A percentile compares a stretch with the other conserved stretches of the same genome.
Evolutionary conservation across 768 basidiomycete species (phyloP).

Genomic region (Termitomyces sp.): DNA sequence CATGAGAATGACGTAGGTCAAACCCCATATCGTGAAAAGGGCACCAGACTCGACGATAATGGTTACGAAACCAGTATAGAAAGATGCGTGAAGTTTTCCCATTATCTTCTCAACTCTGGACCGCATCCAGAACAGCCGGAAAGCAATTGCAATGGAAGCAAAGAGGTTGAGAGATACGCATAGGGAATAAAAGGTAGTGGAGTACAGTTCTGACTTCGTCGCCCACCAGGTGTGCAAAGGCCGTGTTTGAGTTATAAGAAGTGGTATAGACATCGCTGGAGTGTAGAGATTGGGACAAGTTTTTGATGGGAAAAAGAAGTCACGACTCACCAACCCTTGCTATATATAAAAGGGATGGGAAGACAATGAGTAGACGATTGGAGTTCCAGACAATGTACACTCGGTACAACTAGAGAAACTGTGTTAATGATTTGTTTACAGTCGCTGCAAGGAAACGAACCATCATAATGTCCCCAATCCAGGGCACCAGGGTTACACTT

Average conservation of each 20-base stretch:
- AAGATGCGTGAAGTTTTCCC: constrained; percentile 17
- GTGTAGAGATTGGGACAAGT: background rate
- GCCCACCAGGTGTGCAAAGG: constrained; percentile 6
- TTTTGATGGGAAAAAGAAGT: background rate
- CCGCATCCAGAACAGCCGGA: constrained; percentile 13
- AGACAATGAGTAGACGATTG: constrained; percentile 8
- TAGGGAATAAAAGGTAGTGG: constrained; percentile 14
- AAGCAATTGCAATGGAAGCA: constrained; percentile 11
- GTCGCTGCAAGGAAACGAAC: background rate
- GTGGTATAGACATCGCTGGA: constrained; percentile 18
- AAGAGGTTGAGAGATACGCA: constrained; percentile 19
- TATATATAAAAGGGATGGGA: constrained; percentile 15
- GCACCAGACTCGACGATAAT: constrained; percentile 19
- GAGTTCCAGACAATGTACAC: constrained; percentile 13
- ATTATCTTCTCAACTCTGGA: constrained; percentile 13
- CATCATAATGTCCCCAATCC: constrained; percentile 19
- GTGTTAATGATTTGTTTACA: background rate
- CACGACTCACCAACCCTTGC: constrained; percentile 12
- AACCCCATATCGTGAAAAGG: constrained; percentile 17
- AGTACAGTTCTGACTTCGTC: constrained; percentile 6
- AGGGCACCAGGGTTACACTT: constrained; percentile 15
- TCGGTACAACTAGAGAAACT: constrained; percentile 15
- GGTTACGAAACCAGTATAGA: constrained; percentile 17
- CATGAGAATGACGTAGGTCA: constrained; percentile 17
- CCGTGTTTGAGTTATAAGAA: constrained; percentile 14